phyloP scores from a whole-genome alignment of 805 yeast genomes.

The Candida sonorensis region DNA sequence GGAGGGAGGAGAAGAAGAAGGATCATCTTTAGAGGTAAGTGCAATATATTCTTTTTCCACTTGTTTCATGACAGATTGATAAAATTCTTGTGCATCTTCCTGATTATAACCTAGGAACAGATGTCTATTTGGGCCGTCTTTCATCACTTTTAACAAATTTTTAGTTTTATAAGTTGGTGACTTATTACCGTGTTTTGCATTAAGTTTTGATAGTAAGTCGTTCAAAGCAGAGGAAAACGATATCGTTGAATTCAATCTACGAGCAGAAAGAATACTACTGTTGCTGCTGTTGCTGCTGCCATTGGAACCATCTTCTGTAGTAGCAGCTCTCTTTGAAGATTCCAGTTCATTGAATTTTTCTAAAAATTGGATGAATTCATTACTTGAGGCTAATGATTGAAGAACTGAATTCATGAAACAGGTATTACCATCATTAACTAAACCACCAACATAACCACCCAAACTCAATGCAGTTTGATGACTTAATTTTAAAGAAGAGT shows the following conservation, averaged over 20 bases:
- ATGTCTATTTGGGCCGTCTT: conserved; percentile 71
- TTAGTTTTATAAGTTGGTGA: conserved; percentile 60
- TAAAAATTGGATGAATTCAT: conserved; percentile 49
- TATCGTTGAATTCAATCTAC: not conserved
- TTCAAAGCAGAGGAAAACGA: conserved; percentile 49
- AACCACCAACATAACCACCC: conserved; percentile 80
- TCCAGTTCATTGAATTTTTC: no score
- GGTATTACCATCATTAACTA: conserved; percentile 85
- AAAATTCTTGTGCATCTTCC: conserved; percentile 96
- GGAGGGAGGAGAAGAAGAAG: conserved; percentile 2
- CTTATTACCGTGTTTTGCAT: conserved; percentile 44
- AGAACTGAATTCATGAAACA: conserved; percentile 92
- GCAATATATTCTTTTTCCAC: conserved; percentile 51
- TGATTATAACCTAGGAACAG: conserved; percentile 82
- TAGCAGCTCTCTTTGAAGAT: no score
- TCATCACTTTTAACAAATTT: conserved; percentile 56
- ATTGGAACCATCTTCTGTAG: no score
- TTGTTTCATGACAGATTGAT: conserved; percentile 67
- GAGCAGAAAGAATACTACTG: not conserved
- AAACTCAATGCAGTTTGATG: conserved; percentile 37
- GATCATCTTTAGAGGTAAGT: no score
- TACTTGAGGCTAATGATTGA: conserved; percentile 74
- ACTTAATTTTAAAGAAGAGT: conserved; percentile 13
- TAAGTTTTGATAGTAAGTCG: conserved; percentile 47
- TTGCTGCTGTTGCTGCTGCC: not conserved